Base-by-base conservation (phyloP, 2,329 filamentous ascomycete species). In the Neodidymelliopsis sp. region DNA sequence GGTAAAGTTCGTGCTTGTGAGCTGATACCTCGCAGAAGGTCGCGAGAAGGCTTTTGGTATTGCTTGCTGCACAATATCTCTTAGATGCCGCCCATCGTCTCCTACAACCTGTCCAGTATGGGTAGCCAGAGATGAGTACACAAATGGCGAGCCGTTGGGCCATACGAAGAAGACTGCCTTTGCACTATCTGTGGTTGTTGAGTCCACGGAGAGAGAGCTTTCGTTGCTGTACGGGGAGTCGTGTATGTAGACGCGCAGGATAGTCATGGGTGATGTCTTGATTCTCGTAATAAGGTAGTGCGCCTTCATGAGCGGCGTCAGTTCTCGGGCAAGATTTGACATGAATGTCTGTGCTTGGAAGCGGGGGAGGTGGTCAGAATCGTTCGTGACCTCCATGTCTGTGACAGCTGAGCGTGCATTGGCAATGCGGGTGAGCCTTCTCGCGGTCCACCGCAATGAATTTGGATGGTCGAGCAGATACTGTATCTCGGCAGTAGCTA, bases 311-410 rank as follows among this genome's bases (percentile, higher is more conserved):
- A 94, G 82, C 1, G 90, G 89, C 1, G 90, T 79, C 13, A 91
- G 81, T 65, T 92, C 86, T 29, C 79, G 78, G 59, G 92, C 88
- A 2, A 96, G 82, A 57, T 87, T 88, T 56, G 84, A 83, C 27
- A 95, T 77, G 69, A 96, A 96, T 0, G 87, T 89, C 4, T 88
- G 84, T 1, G 90, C 88, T 63, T 95, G 89, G 63, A 94, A 90
- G 12, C 87, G 85, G 9, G 90, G 90, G 15, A 82, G 67, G 35
- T 70, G 70, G 33, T 72, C 63, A 9, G 67, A 69, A 55, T 72
- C 70, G 49, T 71, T 68, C 4, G 63, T 71, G 42, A 69, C 63
- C 44, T 79, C 75, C 65, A 70, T 67, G 34, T 67, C 66, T 19
- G 62, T 46, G 29, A 54, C 38, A 20, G 53, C 55, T 15, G 56